Evolutionary conservation across 1,139 yeast genomes (phyloP).

Genomic region (Yamadazyma songkhlaensis): DNA sequence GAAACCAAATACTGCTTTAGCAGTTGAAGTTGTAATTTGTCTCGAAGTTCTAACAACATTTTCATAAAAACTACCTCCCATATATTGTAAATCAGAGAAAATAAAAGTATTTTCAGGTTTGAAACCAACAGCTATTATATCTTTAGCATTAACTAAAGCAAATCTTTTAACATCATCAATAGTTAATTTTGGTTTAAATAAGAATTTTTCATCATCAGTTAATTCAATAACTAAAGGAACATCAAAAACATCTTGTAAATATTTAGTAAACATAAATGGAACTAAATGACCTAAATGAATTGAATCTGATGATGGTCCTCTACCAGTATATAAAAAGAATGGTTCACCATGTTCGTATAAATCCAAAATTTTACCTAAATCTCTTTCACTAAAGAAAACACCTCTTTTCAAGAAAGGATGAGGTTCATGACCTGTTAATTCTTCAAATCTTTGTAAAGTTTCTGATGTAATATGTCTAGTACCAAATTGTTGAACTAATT

Average conservation of each 20-base stretch:
- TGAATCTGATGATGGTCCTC: constrained; percentile 95
- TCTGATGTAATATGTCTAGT: constrained; percentile 71
- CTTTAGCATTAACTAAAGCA: constrained; percentile 82
- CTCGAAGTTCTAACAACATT: constrained; percentile 92
- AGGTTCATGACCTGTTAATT: constrained; percentile 88
- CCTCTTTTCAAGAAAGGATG: constrained; percentile 92
- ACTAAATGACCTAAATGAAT: constrained; percentile 98
- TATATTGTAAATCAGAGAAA: constrained; percentile 86
- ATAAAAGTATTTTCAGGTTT: constrained; percentile 92
- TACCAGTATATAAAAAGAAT: constrained; percentile 93
- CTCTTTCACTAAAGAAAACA: constrained; percentile 90
- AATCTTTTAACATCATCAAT: constrained; percentile 84
- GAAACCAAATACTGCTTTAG: constrained; percentile 97
- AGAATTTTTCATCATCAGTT: constrained; percentile 96
- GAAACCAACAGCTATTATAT: constrained; percentile 92
- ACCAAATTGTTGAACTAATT: constrained; percentile 83
- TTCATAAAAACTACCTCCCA: constrained; percentile 93
- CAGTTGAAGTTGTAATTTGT: constrained; percentile 94
- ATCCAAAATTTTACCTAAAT: constrained; percentile 74
- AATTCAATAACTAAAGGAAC: constrained; percentile 94
- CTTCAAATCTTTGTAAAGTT: constrained; percentile 69
- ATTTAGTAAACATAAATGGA: constrained; percentile 92
- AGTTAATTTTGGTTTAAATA: constrained; percentile 87
- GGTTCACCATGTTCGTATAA: constrained; percentile 93
- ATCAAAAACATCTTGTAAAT: constrained; percentile 98